Conservation (phyloP, 331 rosid species). For the Malus hybrid region DNA sequence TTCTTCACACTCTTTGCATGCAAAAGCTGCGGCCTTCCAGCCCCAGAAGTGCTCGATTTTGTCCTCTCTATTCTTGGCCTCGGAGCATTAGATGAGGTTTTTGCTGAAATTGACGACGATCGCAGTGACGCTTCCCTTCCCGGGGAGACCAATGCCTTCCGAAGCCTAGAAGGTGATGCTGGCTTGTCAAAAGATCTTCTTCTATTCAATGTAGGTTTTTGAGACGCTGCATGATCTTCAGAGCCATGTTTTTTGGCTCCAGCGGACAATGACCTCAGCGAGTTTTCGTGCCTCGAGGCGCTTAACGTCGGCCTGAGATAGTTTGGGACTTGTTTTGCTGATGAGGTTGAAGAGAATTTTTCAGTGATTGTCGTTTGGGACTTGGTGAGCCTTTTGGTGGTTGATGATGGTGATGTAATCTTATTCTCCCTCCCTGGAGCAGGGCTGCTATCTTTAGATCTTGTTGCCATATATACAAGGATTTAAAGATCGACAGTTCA, state of each 20-base stretch:
- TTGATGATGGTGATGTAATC: constrained; percentile 1
- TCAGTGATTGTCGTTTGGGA: neutral
- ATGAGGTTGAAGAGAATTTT: constrained; percentile 11
- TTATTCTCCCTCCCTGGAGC: constrained; percentile 40
- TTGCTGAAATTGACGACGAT: constrained; percentile 12
- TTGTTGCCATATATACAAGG: constrained; percentile 45
- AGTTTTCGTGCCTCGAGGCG: constrained; percentile 31
- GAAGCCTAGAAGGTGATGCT: constrained; percentile 35
- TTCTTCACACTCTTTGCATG: constrained; percentile 19
- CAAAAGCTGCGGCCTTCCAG: constrained; percentile 13
- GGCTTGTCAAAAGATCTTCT: constrained; percentile 76
- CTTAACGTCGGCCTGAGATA: constrained; percentile 58
- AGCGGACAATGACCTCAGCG: neutral
- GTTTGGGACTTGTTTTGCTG: constrained; percentile 41
- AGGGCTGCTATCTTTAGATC: constrained; percentile 27
- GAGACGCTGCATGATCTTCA: neutral
- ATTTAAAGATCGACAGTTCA: neutral
- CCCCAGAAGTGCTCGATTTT: constrained; percentile 15
- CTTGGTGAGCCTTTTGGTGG: constrained; percentile 15
- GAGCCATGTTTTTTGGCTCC: constrained; percentile 18
- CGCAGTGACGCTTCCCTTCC: constrained; percentile 14
- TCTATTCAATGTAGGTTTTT: constrained; percentile 34
- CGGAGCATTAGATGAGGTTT: neutral
- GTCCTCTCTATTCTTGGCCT: constrained; percentile 13
- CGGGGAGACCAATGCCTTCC: constrained; percentile 40